Evolutionary conservation across 768 basidiomycete species (phyloP).

Genomic region (Panaeolus papilionaceus): DNA sequence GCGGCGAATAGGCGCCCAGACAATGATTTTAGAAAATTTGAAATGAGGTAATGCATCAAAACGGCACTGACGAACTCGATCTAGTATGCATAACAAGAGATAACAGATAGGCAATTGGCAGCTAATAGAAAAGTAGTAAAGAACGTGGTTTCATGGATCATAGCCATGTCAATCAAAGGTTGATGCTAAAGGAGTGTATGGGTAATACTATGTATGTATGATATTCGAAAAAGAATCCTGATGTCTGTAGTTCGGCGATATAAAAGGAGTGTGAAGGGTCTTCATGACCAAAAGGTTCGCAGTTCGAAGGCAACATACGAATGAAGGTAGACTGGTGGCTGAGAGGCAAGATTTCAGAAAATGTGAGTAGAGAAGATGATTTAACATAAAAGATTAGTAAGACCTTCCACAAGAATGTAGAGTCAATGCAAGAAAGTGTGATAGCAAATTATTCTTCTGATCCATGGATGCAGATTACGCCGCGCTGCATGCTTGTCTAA

Average conservation of each 20-base stretch:
- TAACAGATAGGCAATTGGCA: not conserved
- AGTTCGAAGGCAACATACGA: not conserved
- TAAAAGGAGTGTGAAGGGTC: not conserved
- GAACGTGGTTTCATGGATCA: not conserved
- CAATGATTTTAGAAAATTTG: not conserved
- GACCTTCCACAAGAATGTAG: constrained; percentile 9
- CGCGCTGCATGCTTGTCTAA: constrained; percentile 1
- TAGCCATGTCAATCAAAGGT: not conserved
- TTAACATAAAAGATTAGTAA: not conserved
- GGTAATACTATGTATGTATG: not conserved
- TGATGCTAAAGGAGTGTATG: not conserved
- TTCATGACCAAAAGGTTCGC: not conserved
- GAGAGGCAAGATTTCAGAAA: not conserved
- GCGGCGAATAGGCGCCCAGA: not conserved
- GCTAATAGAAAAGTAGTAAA: not conserved
- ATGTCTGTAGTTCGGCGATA: not conserved
- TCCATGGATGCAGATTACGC: not conserved
- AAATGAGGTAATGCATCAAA: not conserved
- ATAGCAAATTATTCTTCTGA: not conserved
- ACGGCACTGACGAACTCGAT: not conserved
- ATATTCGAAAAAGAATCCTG: not conserved
- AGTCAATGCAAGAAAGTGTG: constrained; percentile 13
- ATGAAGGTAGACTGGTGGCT: not conserved
- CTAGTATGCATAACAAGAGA: not conserved
- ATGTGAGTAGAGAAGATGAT: not conserved